Evolutionary conservation across 306 rosid genomes (phyloP).

Genomic region (Quercus berberidifolia): DNA sequence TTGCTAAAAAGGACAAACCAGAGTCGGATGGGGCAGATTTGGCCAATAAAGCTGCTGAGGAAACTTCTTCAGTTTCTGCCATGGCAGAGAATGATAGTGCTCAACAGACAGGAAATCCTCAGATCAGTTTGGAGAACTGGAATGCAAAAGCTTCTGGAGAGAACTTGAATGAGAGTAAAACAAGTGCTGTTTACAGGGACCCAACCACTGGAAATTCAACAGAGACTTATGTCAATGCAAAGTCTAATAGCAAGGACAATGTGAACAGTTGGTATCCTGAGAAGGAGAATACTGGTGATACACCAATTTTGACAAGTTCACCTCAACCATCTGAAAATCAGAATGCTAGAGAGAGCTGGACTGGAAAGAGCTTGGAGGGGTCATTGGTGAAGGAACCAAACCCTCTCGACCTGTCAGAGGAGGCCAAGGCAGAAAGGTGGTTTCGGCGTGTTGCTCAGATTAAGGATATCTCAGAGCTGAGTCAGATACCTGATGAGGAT

Average conservation of each 20-base stretch:
- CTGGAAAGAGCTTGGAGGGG: conserved; percentile 89
- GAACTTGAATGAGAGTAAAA: conserved; percentile 20
- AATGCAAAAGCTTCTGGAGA: conserved; percentile 24
- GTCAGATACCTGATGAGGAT: conserved; percentile 98
- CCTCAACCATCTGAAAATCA: conserved; percentile 33
- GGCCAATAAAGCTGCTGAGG: conserved; percentile 9
- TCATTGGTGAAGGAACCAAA: conserved; percentile 92
- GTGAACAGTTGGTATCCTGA: conserved; percentile 8
- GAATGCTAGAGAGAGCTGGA: conserved; percentile 49
- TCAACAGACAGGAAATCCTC: conserved; percentile 22
- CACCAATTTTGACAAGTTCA: conserved; percentile 27
- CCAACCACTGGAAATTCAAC: conserved; percentile 30
- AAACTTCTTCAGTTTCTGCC: conserved; percentile 5
- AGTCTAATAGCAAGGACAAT: neutral
- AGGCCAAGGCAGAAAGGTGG: conserved; percentile 98
- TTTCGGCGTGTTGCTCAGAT: conserved; percentile 93
- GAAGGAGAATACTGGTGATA: conserved; percentile 12
- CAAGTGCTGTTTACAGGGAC: conserved; percentile 22
- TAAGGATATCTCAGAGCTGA: conserved; percentile 91
- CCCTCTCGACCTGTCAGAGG: conserved; percentile 98
- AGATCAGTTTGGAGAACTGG: conserved; percentile 16
- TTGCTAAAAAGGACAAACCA: conserved; percentile 57
- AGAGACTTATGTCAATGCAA: conserved; percentile 17
- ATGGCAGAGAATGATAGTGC: conserved; percentile 16
- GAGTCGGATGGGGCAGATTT: conserved; percentile 34